phyloP scores from a whole-genome alignment of 2,329 filamentous ascomycete species.

The Ophiostoma sp. region DNA sequence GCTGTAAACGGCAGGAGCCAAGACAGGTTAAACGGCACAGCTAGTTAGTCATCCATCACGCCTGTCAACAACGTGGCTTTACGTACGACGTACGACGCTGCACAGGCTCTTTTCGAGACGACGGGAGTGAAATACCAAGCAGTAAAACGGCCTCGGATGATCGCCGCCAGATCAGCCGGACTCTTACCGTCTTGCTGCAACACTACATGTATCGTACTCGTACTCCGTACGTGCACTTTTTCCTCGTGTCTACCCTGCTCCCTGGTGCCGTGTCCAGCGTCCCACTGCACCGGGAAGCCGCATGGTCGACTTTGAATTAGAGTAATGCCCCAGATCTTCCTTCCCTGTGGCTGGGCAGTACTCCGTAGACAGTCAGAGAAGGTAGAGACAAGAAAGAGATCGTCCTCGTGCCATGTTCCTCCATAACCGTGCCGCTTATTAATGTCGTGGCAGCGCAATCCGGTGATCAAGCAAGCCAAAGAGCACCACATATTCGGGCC shows the following conservation, averaged over 20 bases:
- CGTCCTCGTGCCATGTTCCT: no score
- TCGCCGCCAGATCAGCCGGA: background rate
- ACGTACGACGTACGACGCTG: background rate
- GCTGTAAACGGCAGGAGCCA: constrained; percentile 4
- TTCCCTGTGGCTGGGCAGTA: no score
- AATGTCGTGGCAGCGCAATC: no score
- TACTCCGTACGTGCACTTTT: background rate
- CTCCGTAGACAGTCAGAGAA: no score
- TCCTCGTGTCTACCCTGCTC: background rate
- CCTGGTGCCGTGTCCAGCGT: background rate
- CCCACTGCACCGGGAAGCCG: background rate
- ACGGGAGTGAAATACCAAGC: background rate
- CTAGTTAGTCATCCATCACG: background rate
- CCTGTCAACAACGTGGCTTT: background rate
- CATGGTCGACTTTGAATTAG: no score
- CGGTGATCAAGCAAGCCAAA: no score
- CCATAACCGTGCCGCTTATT: no score
- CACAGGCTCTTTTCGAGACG: background rate
- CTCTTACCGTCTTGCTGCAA: background rate
- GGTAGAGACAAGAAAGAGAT: no score
- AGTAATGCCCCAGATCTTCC: no score
- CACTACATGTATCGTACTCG: background rate
- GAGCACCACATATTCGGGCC: no score
- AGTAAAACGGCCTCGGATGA: background rate
- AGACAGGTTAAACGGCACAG: background rate